Conservation (phyloP, 106 monocot genomes). For the Agapanthus africanus region DNA sequence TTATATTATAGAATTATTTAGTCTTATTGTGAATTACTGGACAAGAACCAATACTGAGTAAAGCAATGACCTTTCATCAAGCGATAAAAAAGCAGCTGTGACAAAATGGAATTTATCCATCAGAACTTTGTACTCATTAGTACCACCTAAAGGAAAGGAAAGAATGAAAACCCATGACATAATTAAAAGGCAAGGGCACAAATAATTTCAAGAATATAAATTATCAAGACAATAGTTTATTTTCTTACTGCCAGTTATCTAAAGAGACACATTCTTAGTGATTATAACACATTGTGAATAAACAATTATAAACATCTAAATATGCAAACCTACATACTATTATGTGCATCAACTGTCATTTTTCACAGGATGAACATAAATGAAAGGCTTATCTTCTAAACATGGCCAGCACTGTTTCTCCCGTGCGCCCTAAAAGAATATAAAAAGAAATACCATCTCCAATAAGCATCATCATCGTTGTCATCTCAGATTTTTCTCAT, state of each 20-base stretch:
- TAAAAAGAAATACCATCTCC: no score
- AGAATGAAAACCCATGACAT: neutral
- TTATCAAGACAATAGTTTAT: neutral
- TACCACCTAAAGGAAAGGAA: constrained; percentile 49
- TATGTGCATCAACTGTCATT: neutral
- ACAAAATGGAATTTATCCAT: constrained; percentile 90
- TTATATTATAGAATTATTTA: constrained; percentile 8
- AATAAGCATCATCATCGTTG: no score
- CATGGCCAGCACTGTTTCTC: no score
- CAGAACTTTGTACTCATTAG: constrained; percentile 87
- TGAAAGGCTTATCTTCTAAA: no score
- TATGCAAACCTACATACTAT: neutral
- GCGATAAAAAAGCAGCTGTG: constrained; percentile 70
- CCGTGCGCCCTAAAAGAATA: no score
- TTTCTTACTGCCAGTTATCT: no score
- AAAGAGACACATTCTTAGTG: no score
- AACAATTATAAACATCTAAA: no score
- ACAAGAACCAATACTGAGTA: neutral
- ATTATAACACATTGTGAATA: no score
- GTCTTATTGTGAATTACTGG: neutral
- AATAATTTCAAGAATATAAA: neutral
- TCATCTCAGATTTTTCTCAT: no score
- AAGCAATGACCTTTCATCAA: constrained; percentile 51
- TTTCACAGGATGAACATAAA: neutral
- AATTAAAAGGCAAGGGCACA: neutral